phyloP scores from a whole-genome alignment of 345 rosid species.

The Psidium friedrichsthalianum region DNA sequence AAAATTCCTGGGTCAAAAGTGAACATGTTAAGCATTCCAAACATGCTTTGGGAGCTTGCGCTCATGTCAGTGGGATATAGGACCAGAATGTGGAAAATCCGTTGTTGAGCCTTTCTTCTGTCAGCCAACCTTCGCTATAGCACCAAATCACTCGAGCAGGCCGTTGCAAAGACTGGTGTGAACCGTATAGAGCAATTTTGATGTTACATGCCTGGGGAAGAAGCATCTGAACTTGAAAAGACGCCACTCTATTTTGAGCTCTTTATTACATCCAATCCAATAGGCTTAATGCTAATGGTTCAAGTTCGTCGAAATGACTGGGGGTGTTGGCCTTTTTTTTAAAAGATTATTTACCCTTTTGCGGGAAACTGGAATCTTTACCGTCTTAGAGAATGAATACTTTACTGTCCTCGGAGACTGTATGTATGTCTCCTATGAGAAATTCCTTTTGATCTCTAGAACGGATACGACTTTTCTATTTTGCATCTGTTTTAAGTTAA shows the following conservation, averaged over 20 bases:
- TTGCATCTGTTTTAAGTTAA: background rate
- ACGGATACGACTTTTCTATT: background rate
- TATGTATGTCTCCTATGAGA: background rate
- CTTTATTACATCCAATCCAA: background rate
- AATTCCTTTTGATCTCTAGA: background rate
- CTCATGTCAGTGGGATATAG: slow-evolving; percentile 89
- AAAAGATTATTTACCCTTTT: background rate
- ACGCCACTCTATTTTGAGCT: background rate
- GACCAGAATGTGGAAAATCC: slow-evolving; percentile 68
- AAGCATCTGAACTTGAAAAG: background rate
- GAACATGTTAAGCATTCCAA: slow-evolving; percentile 73
- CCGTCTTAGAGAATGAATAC: background rate
- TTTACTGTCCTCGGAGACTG: background rate
- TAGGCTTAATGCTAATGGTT: background rate
- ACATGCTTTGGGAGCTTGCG: slow-evolving; percentile 96
- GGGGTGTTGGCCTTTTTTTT: background rate
- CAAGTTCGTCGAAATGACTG: background rate
- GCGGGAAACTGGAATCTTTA: background rate
- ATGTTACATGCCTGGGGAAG: background rate
- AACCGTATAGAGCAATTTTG: background rate
- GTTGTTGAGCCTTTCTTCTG: slow-evolving; percentile 10
- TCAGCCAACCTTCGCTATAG: background rate
- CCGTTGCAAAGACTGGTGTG: background rate
- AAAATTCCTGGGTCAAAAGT: slow-evolving; percentile 97
- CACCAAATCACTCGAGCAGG: background rate